Percentiles rank a stretch among this genome's conserved stretches.
phyloP scores from a whole-genome alignment of 176 grass and related monocot species.

The Pontederia crassipes region DNA sequence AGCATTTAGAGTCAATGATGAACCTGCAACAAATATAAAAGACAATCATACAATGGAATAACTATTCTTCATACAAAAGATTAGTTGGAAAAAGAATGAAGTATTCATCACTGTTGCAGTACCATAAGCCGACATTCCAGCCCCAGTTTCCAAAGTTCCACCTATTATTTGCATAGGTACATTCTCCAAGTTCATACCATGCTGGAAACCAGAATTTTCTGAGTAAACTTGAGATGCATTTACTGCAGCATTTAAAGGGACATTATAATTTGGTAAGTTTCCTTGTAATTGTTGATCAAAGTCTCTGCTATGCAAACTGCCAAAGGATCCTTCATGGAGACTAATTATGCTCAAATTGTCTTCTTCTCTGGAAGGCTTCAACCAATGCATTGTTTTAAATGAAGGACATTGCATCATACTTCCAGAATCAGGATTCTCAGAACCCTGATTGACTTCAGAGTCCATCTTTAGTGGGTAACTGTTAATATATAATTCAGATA shows the following conservation, averaged over 20 bases:
- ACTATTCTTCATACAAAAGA: too few relatives aligned
- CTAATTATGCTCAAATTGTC: constrained; percentile 4
- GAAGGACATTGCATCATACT: neutral
- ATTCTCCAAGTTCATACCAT: constrained; percentile 15
- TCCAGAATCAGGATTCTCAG: neutral
- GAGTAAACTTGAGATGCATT: constrained; percentile 13
- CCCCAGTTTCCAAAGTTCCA: too few relatives aligned
- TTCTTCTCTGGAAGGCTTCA: constrained; percentile 2
- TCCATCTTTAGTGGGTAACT: constrained; percentile 15
- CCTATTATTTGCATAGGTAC: too few relatives aligned
- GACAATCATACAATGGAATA: too few relatives aligned
- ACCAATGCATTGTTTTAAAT: constrained; percentile 9
- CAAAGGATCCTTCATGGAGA: constrained; percentile 2
- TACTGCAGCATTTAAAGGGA: constrained; percentile 17
- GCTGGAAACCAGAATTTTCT: constrained; percentile 14
- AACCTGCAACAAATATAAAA: constrained; percentile 34
- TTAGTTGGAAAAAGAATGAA: too few relatives aligned
- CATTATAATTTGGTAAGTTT: constrained; percentile 24
- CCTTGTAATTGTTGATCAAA: constrained; percentile 22
- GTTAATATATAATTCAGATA: constrained; percentile 11
- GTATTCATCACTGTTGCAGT: too few relatives aligned
- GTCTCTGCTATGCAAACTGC: constrained; percentile 16
- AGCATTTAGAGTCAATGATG: constrained; percentile 16
- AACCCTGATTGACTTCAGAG: constrained; percentile 13
- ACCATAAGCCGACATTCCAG: too few relatives aligned